Evolutionary conservation across 805 yeast genomes (phyloP), one percentile per base, ranked within the genome.

Genomic region (Kregervanrija pseudodelftensis): DNA sequence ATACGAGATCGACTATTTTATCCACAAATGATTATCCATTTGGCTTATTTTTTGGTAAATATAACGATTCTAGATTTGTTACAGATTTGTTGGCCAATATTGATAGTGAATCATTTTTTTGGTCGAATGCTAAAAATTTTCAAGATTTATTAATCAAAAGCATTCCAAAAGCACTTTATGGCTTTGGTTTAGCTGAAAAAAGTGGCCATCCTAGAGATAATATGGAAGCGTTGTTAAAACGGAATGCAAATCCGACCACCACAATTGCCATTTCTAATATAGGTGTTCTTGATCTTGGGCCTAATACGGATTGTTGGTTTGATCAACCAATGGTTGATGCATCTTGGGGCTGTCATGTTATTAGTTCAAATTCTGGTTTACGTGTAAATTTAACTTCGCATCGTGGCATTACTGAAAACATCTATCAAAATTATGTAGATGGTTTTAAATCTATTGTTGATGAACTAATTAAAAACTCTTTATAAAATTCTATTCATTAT

Each of bases 241-340:
- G 39, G n/a, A 45, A 49, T 31, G 10, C n/a, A 2, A 17, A 36
- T 4, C 52, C 52, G 1, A 34, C 33, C 3, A 36, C 45, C 10
- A 39, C 48, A 5, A 10, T 46, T 3, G 43, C 37, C 12, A 49
- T 49, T 13, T 49, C 52, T 10, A 49, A 49, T 36, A 11, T 49
- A 9, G 49, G 49, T 11, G 39, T 36, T 11, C 2, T 49, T 2
- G 11, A 32, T 8, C 30, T 42, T 3, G 11, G 13, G 2, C 15
- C 13, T 1, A 37, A 37, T 11, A 12, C 11, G 10, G 12, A 35
- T 8, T 41, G 39, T 5, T 49, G 45, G 37, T 49, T 49, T 42
- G 49, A 44, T 35, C 52, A 49, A 36, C 39, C 52, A 13, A 36
- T 46, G 43, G 46, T 49, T 14, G 49, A 49, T 33, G 36, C 48